phyloP scores from a whole-genome alignment of 179 eudicot genomes.

The Beta lomatogona region DNA sequence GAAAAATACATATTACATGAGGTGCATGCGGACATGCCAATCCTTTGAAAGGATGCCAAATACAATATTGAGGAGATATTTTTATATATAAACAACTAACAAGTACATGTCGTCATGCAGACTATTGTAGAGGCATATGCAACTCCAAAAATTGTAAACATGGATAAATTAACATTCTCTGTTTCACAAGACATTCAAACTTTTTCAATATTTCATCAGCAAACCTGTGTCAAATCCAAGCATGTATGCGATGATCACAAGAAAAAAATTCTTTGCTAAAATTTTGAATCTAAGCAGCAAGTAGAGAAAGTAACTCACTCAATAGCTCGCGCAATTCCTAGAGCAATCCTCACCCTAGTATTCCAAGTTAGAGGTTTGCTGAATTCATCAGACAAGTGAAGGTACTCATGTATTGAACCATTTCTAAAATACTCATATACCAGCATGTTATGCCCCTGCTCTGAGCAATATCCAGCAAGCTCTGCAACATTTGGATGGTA shows the following conservation, averaged over 20 bases:
- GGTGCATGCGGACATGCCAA: neutral
- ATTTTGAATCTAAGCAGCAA: neutral
- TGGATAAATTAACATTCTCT: neutral
- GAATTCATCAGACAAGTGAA: constrained; percentile 67
- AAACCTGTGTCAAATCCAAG: neutral
- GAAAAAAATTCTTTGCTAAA: neutral
- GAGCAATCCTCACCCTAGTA: constrained; percentile 59
- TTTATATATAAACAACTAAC: neutral
- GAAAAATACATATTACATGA: neutral
- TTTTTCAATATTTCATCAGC: neutral
- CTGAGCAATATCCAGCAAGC: constrained; percentile 67
- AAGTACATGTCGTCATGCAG: too few species aligned
- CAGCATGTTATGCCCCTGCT: constrained; percentile 64
- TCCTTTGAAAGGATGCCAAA: neutral
- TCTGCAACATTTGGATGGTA: constrained; percentile 54
- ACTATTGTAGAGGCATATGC: neutral
- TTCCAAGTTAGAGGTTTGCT: constrained; percentile 78
- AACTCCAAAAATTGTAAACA: neutral
- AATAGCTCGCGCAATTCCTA: constrained; percentile 67
- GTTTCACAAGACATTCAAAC: neutral
- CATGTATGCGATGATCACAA: neutral
- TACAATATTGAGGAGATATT: neutral
- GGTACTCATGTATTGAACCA: constrained; percentile 69
- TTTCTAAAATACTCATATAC: constrained; percentile 55
- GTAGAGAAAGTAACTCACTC: constrained; percentile 51